Conservation (phyloP, 768 basidiomycete species). For the Coprinopsis strossmayeri region DNA sequence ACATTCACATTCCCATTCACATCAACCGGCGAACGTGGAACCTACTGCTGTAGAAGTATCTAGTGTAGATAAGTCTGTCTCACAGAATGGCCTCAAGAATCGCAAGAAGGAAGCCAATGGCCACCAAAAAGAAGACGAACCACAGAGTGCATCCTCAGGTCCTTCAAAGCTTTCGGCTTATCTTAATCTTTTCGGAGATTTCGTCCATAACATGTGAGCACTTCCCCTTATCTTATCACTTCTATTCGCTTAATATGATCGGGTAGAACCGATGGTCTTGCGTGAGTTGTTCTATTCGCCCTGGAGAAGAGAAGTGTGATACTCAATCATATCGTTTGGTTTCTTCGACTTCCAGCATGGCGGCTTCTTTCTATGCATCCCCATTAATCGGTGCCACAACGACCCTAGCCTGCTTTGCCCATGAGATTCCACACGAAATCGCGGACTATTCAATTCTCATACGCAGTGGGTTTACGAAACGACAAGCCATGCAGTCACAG, state of each 20-base stretch:
- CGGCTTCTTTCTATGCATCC: conserved; percentile 95
- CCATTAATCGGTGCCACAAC: conserved; percentile 91
- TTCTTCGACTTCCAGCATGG: conserved; percentile 52
- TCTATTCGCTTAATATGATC: conserved; percentile 12
- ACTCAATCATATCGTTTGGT: neutral
- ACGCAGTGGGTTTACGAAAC: conserved; percentile 84
- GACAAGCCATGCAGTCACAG: conserved; percentile 89
- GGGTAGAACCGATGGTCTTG: conserved; percentile 82
- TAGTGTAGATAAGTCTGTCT: conserved; percentile 33
- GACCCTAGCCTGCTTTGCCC: conserved; percentile 91
- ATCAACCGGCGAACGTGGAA: conserved; percentile 16
- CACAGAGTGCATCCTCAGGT: conserved; percentile 31
- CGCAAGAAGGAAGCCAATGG: too few relatives aligned
- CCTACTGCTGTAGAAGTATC: conserved; percentile 34
- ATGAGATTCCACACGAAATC: conserved; percentile 95
- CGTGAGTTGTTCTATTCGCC: conserved; percentile 40
- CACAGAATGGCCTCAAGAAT: conserved; percentile 43
- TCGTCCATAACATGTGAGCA: conserved; percentile 86
- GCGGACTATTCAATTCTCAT: conserved; percentile 95
- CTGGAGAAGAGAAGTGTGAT: conserved; percentile 1
- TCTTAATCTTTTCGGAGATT: conserved; percentile 89
- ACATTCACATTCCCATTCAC: conserved; percentile 41
- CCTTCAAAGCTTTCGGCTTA: conserved; percentile 87
- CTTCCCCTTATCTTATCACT: conserved; percentile 12
- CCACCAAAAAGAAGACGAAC: conserved; percentile 19